A percentile compares a stretch with the other conserved stretches of the same genome.
These are phyloP conservation scores for Cyclospora cayetanensis DNA, from an alignment of 169 alveolate species.

Conservation along the genomic window DNA sequence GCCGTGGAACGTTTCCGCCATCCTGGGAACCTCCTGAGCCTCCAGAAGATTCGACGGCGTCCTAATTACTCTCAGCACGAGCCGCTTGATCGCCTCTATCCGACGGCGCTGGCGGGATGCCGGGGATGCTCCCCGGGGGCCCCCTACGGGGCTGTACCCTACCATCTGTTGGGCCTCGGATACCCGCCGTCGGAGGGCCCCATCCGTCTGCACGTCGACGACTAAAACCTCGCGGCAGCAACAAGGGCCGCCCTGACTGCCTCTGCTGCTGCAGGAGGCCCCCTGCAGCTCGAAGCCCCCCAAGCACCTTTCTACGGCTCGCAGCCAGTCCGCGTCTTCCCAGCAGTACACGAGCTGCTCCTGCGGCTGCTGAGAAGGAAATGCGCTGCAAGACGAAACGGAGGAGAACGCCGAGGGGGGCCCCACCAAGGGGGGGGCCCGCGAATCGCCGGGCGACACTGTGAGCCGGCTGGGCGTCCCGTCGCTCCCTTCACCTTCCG, in stretches of 20 bases:
- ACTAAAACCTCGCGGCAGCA: conserved; percentile 49
- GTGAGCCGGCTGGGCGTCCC: neutral
- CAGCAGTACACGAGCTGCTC: neutral
- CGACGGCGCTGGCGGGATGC: conserved; percentile 13
- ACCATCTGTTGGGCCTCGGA: conserved; percentile 48
- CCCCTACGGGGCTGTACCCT: neutral
- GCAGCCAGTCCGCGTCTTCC: conserved; percentile 11
- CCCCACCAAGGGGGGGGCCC: neutral
- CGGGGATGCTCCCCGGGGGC: conserved; percentile 39
- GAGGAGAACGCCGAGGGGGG: neutral
- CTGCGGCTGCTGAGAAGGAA: neutral
- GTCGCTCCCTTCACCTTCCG: neutral
- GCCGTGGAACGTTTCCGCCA: conserved; percentile 18
- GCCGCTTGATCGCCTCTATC: conserved; percentile 37
- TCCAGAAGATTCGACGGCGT: neutral
- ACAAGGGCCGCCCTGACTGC: conserved; percentile 42
- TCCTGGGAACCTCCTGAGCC: conserved; percentile 9
- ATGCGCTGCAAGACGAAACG: neutral
- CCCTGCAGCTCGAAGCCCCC: neutral
- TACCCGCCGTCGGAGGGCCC: conserved; percentile 42
- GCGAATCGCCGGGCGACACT: neutral
- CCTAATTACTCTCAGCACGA: neutral
- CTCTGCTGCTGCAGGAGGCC: conserved; percentile 37
- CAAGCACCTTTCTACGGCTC: neutral
- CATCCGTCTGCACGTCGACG: conserved; percentile 64